These are phyloP conservation scores for Cryptosporidium parvum DNA, from an alignment of 169 alveolate genomes.

Conservation along the genomic window DNA sequence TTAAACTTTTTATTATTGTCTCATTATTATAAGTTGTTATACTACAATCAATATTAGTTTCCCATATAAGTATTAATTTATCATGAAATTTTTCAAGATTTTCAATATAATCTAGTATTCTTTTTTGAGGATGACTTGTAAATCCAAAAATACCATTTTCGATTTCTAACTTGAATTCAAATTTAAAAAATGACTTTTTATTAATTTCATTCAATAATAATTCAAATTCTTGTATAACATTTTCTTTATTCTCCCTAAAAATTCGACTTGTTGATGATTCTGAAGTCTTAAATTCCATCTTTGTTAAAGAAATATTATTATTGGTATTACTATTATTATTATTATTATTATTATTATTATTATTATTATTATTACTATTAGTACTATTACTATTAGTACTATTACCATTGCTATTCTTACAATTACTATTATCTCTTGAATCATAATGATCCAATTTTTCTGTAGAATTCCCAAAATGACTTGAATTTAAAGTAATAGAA, in stretches of 20 bases:
- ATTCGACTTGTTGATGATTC: conserved; percentile 15
- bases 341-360: not conserved
- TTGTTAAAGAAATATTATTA: not conserved
- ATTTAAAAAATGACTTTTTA: not conserved
- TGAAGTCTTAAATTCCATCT: not conserved
- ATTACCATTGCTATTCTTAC: no score
- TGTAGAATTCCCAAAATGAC: not conserved
- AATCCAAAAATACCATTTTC: conserved; percentile 55
- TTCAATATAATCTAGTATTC: not conserved
- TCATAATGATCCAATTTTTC: not conserved
- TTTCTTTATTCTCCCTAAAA: conserved; percentile 16
- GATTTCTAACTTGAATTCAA: conserved; percentile 45
- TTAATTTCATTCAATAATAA: not conserved
- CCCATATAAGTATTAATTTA: conserved; percentile 48
- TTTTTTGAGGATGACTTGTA: conserved; percentile 44
- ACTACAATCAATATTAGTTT: conserved; percentile 58
- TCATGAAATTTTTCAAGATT: not conserved
- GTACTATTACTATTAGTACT: no score
- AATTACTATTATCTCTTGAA: not conserved
- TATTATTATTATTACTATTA: not conserved
- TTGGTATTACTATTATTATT: no score
- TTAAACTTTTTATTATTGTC: conserved; percentile 23
- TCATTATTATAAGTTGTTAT: conserved; percentile 20
- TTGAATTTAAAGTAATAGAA: not conserved
- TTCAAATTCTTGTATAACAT: conserved; percentile 28